Evolutionary conservation across 257 asterid species (phyloP).

Genomic region (Nicotiana undulata): DNA sequence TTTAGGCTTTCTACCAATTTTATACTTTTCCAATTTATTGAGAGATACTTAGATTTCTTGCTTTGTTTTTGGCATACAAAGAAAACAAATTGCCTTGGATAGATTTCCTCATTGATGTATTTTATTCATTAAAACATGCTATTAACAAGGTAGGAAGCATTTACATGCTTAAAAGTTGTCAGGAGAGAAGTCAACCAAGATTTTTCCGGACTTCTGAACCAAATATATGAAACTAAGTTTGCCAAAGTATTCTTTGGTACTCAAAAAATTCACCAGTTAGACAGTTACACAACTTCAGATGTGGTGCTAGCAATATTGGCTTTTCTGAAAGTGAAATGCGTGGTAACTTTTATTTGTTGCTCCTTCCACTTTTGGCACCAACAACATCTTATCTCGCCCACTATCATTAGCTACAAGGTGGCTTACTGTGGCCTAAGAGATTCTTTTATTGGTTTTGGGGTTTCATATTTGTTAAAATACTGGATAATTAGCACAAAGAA

Average conservation of each 20-base stretch:
- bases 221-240: not conserved
- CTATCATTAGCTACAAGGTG: not conserved
- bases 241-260: not conserved
- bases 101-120: not conserved
- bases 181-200: not conserved
- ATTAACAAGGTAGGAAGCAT: not conserved
- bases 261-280: not conserved
- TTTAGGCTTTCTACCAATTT: slow-evolving; percentile 1
- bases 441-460: not conserved
- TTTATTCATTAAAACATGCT: not conserved
- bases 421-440: not conserved
- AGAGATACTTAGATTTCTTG: not conserved
- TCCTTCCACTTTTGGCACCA: not conserved
- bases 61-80: not conserved
- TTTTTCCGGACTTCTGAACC: not conserved
- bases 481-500: not conserved
- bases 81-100: not conserved
- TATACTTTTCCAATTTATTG: slow-evolving; percentile 3
- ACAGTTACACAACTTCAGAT: not conserved
- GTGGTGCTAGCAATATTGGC: not conserved
- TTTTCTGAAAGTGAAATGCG: not conserved
- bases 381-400: not conserved
- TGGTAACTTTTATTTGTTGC: not conserved
- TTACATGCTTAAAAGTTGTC: not conserved
- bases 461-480: not conserved